These are phyloP conservation scores for Phytophthora meadii DNA, from an alignment of 352 stramenopile species.

Conservation along the genomic window DNA sequence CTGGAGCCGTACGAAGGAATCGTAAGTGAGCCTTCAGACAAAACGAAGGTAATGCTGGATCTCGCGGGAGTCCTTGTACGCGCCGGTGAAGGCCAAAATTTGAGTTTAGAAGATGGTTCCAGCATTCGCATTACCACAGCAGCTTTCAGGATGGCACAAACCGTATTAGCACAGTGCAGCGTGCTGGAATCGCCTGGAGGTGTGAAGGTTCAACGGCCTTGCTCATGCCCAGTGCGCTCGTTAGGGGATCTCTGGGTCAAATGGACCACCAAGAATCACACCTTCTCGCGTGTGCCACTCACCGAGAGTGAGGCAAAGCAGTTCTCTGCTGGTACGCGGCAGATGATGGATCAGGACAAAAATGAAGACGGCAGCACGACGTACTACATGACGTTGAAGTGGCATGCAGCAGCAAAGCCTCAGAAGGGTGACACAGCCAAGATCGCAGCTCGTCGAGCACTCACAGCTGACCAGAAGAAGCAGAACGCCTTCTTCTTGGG, in stretches of 20 bases:
- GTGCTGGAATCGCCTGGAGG: slow-evolving; percentile 66
- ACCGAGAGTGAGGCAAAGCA: slow-evolving; percentile 60
- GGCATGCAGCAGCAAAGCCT: slow-evolving; percentile 80
- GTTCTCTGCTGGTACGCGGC: slow-evolving; percentile 77
- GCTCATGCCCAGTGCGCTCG: slow-evolving; percentile 74
- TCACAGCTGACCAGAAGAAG: slow-evolving; percentile 79
- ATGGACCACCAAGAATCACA: slow-evolving; percentile 82
- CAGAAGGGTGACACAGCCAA: slow-evolving; percentile 88
- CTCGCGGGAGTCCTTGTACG: slow-evolving; percentile 59
- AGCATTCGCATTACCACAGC: slow-evolving; percentile 57
- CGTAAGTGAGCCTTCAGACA: slow-evolving; percentile 32
- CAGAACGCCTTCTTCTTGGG: slow-evolving; percentile 80
- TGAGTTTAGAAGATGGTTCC: slow-evolving; percentile 31
- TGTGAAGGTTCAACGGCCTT: slow-evolving; percentile 72
- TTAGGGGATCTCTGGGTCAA: slow-evolving; percentile 84
- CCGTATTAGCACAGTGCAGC: slow-evolving; percentile 75
- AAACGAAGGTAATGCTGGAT: slow-evolving; percentile 41
- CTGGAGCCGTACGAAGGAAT: slow-evolving; percentile 54
- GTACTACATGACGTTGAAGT: slow-evolving; percentile 88
- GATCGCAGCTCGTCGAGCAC: slow-evolving; percentile 68
- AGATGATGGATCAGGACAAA: slow-evolving; percentile 83
- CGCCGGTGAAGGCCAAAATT: slow-evolving; percentile 55
- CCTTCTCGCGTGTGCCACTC: slow-evolving; percentile 72
- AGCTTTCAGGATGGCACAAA: slow-evolving; percentile 66
- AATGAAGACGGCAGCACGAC: slow-evolving; percentile 48